Base-by-base conservation (phyloP, 208 protist species). In the Angomonas ambiguus region DNA sequence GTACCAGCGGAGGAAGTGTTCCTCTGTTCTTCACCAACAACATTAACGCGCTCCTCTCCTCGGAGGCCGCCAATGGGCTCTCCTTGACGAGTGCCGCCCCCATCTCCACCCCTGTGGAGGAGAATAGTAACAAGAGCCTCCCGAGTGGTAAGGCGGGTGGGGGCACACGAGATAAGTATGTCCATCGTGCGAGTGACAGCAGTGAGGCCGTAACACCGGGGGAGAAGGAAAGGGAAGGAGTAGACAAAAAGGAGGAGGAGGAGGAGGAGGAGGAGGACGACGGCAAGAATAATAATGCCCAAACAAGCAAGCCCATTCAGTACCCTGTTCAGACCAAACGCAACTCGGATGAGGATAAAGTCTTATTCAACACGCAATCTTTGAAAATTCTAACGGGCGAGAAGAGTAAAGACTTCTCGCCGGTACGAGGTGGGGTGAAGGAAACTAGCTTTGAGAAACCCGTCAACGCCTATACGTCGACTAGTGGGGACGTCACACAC, bases 1-100 rank as follows among this genome's bases (percentile, higher is more conserved):
- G 45, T 24, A 53, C 45, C 16, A 53, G 45, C 45, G 45, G 35
- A 41, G 35, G 45, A 5, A 53, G 45, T 53, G 45, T 53, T 53
- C 45, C 45, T 13, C 45, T 53, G 18, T 53, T 53, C 45, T 53
- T 53, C 45, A 5, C 45, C 45, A 20, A 18, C 35, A 13, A 41
- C 13, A 41, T 41, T 13, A 13, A 41, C 13, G 13, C 13, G 35
- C 35, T 13, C 8, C 35, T 13, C 8, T 41, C 35, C 35, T 41
- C 35, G 35, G 8, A 13, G 5, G 35, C 13, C 35, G 35, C 8
- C 13, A 13, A 41, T 18, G 35, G 35, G 8, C 35, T 18, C 35
- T 41, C 35, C n/a, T 41, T 13, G 13, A 13, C 35, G 13, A 5
- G 24, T n/a, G 18, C 3, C 45, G 18, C 45, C 45, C 10, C 10